A percentile compares a stretch with the other conserved stretches of the same genome.
Conservation (phyloP, 768 basidiomycete species). For the Boletus insuetus region DNA sequence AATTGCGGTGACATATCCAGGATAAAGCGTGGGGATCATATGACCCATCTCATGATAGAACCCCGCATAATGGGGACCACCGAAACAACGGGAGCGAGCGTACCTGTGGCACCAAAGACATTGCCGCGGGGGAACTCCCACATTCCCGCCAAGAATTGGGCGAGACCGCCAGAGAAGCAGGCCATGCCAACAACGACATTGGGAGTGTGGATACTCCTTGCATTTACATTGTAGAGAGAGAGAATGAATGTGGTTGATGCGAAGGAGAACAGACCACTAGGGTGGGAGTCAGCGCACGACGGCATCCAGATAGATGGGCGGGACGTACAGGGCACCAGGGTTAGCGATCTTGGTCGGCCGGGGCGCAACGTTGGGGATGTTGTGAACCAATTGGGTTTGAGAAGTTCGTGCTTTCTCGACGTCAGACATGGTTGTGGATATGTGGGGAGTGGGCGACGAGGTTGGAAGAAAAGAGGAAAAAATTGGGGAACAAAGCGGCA, state of each 20-base stretch:
- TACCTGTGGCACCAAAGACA: conserved; percentile 69
- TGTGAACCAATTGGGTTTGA: conserved; percentile 18
- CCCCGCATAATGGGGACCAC: no score
- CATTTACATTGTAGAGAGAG: conserved; percentile 66
- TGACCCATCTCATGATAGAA: neutral
- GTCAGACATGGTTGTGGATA: conserved; percentile 32
- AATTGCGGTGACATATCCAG: neutral
- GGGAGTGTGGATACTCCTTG: conserved; percentile 50
- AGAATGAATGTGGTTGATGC: conserved; percentile 81
- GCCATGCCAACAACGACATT: conserved; percentile 88
- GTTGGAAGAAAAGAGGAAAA: neutral
- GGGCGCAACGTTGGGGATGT: conserved; percentile 19
- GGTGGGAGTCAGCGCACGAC: neutral
- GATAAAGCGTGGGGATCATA: neutral
- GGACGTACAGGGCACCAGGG: conserved; percentile 41
- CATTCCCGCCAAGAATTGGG: conserved; percentile 86
- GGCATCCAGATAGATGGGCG: neutral
- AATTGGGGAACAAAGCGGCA: neutral
- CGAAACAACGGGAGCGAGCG: neutral
- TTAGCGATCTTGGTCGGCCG: conserved; percentile 48
- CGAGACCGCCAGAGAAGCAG: conserved; percentile 78
- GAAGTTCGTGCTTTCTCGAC: conserved; percentile 30
- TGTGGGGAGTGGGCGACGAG: neutral
- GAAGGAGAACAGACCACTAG: conserved; percentile 77
- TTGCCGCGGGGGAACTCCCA: conserved; percentile 79